phyloP scores from a whole-genome alignment of 2,329 filamentous ascomycete genomes.

The Hypoxylon sp. region DNA sequence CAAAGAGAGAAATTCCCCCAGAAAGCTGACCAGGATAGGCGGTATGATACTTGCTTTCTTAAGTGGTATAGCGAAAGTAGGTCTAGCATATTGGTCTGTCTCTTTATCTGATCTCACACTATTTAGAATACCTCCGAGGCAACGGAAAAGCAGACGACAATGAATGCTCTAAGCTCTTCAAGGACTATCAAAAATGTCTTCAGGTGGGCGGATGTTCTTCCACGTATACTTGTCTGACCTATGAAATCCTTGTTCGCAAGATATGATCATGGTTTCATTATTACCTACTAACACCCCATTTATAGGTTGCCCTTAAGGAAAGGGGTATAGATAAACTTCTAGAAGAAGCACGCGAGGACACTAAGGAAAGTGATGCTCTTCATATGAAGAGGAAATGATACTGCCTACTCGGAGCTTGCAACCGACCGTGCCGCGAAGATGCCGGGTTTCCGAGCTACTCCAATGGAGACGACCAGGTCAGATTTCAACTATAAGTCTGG shows the following conservation, averaged over 20 bases:
- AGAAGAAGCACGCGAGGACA: slow-evolving; percentile 90
- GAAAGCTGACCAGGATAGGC: slow-evolving; percentile 65
- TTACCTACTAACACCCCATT: slow-evolving; percentile 13
- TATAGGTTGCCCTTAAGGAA: slow-evolving; percentile 85
- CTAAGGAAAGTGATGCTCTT: slow-evolving; percentile 86
- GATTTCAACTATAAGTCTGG: slow-evolving; percentile 21
- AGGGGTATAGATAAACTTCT: slow-evolving; percentile 94
- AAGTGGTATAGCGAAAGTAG: slow-evolving; percentile 99
- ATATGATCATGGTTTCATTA: background rate
- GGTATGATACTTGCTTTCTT: slow-evolving; percentile 96
- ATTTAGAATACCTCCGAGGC: slow-evolving; percentile 87
- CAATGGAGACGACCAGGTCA: slow-evolving; percentile 17
- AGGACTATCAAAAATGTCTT: slow-evolving; percentile 89
- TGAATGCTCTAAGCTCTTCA: slow-evolving; percentile 89
- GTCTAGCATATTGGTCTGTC: slow-evolving; percentile 52
- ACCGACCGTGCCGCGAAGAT: slow-evolving; percentile 18
- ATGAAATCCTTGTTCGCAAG: background rate
- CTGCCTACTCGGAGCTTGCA: background rate
- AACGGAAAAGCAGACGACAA: slow-evolving; percentile 80
- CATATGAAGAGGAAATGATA: slow-evolving; percentile 68
- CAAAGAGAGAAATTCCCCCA: background rate
- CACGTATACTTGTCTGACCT: background rate
- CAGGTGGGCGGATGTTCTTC: slow-evolving; percentile 70
- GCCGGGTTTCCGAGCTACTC: slow-evolving; percentile 44
- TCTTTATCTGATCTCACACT: slow-evolving; percentile 13